Percentiles rank a stretch among this genome's conserved stretches.
phyloP scores from a whole-genome alignment of 179 eudicot species.

The Spinacia oleracea region DNA sequence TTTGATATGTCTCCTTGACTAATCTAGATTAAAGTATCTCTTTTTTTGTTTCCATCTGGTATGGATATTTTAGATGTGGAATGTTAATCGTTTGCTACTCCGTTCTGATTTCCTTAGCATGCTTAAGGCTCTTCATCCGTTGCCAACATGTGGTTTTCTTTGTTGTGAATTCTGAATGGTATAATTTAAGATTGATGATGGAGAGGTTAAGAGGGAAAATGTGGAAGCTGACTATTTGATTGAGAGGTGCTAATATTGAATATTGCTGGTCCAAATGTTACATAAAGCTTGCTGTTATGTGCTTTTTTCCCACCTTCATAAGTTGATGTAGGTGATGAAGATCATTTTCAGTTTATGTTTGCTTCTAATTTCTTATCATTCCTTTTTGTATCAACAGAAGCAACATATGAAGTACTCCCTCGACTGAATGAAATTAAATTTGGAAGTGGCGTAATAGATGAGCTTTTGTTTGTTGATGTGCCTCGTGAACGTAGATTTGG shows the following conservation, averaged over 20 bases:
- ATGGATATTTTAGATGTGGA: neutral
- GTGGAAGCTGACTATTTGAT: neutral
- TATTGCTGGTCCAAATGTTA: neutral
- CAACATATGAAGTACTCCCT: conserved; percentile 94
- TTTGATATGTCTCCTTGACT: neutral
- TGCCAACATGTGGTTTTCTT: neutral
- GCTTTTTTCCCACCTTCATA: neutral
- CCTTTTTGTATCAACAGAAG: conserved; percentile 54
- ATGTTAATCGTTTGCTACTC: neutral
- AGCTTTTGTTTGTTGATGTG: conserved; percentile 82
- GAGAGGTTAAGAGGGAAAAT: neutral
- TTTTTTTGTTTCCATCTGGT: neutral
- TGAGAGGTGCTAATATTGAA: neutral
- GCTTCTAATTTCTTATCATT: conserved; percentile 8
- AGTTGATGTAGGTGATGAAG: neutral
- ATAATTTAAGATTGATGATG: neutral
- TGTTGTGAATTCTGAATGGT: neutral
- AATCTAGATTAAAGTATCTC: neutral
- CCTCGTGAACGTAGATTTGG: conserved; percentile 78
- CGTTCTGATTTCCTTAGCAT: neutral
- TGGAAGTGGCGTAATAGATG: conserved; percentile 87
- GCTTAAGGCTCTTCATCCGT: neutral
- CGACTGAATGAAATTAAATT: conserved; percentile 88
- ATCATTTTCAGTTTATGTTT: neutral
- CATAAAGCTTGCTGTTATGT: neutral